Evolutionary conservation across 2,329 filamentous ascomycete genomes (phyloP).

Genomic region (Fusarium foetens): DNA sequence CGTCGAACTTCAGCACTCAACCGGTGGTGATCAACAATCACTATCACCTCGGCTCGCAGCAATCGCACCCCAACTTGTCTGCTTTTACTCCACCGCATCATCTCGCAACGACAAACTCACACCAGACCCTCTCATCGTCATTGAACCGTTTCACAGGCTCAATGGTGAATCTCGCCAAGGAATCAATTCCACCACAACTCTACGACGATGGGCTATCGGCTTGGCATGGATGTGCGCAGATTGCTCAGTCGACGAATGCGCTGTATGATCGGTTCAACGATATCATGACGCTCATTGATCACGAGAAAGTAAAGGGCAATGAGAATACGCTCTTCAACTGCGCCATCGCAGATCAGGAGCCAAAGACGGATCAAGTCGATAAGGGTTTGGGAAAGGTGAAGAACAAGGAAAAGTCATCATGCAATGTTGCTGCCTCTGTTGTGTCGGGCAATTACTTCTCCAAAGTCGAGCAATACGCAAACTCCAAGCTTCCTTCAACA

Average conservation of each 20-base stretch:
- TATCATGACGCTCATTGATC: conserved; percentile 78
- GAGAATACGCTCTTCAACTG: conserved; percentile 65
- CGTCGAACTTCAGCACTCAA: conserved; percentile 43
- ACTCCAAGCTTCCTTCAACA: conserved; percentile 76
- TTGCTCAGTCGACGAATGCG: conserved; percentile 57
- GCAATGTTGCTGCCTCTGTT: conserved; percentile 38
- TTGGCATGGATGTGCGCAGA: conserved; percentile 54
- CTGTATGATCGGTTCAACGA: conserved; percentile 73
- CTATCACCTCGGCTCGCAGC: conserved; percentile 54
- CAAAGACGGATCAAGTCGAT: not conserved
- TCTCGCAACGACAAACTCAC: not conserved
- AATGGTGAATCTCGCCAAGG: conserved; percentile 56
- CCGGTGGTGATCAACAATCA: conserved; percentile 63
- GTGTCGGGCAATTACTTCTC: conserved; percentile 70
- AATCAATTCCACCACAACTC: conserved; percentile 52
- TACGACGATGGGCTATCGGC: conserved; percentile 57
- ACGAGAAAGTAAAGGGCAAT: conserved; percentile 63
- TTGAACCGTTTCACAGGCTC: conserved; percentile 53
- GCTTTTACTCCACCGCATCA: not conserved
- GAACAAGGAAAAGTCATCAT: conserved; percentile 29
- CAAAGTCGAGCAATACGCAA: conserved; percentile 82
- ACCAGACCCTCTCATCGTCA: conserved; percentile 25
- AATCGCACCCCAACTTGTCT: conserved; percentile 1
- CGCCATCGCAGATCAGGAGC: not conserved
- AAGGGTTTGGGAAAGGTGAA: conserved; percentile 29